phyloP scores from a whole-genome alignment of 1,284 basidiomycete genomes.

The Sanghuangporus sanghuang region DNA sequence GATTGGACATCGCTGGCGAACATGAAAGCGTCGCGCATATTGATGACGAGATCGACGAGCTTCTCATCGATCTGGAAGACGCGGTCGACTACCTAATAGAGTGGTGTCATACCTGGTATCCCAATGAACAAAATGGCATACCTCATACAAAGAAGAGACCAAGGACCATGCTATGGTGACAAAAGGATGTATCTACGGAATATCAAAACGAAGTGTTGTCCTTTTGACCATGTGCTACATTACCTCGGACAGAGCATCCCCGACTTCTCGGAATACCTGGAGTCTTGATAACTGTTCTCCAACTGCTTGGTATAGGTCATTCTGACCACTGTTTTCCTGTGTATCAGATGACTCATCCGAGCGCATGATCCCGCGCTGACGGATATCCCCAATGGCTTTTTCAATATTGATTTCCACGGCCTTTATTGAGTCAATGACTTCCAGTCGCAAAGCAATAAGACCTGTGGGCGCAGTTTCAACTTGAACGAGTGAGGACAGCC shows the following conservation, averaged over 20 bases:
- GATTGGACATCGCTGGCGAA: not conserved
- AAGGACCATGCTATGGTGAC: not conserved
- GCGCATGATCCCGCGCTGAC: not conserved
- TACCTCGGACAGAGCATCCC: not conserved
- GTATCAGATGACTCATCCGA: not conserved
- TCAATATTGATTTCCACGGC: not conserved
- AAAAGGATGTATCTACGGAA: not conserved
- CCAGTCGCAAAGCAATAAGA: not conserved
- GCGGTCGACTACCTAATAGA: not conserved
- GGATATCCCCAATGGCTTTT: not conserved
- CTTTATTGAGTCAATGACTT: not conserved
- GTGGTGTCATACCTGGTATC: too few relatives aligned
- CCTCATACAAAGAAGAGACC: not conserved
- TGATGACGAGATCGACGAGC: constrained; percentile 2
- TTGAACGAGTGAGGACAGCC: not conserved
- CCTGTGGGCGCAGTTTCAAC: not conserved
- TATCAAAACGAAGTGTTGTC: not conserved
- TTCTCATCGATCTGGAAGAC: not conserved
- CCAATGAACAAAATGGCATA: not conserved
- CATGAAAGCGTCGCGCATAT: constrained; percentile 5
- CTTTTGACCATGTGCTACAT: not conserved
- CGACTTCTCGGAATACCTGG: not conserved
- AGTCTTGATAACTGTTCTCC: not conserved
- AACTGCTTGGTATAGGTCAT: not conserved
- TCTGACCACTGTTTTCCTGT: not conserved